Evolutionary conservation across 2,329 filamentous ascomycete genomes (phyloP).

Genomic region (Didymella exigua): DNA sequence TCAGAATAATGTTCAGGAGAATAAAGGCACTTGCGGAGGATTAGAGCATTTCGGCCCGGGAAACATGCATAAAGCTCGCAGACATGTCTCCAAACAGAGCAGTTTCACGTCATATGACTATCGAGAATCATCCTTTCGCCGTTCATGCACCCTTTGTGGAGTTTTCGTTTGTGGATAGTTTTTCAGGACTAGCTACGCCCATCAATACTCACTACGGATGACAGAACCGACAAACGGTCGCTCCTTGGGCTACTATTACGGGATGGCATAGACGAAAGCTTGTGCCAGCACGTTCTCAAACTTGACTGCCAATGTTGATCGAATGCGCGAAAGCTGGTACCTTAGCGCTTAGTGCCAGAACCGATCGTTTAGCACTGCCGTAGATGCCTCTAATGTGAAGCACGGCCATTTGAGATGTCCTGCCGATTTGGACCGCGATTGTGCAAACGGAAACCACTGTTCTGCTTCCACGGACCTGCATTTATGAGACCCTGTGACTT

Average conservation of each 20-base stretch:
- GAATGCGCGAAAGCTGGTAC: slow-evolving; percentile 14
- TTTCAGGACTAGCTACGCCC: not conserved
- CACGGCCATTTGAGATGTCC: slow-evolving; percentile 15
- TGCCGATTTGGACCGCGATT: slow-evolving; percentile 14
- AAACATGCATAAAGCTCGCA: slow-evolving; percentile 11
- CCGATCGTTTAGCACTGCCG: slow-evolving; percentile 25
- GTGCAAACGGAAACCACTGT: slow-evolving; percentile 1
- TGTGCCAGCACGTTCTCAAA: slow-evolving; percentile 15
- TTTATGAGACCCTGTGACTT: slow-evolving; percentile 17
- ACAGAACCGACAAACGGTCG: slow-evolving; percentile 22
- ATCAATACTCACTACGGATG: slow-evolving; percentile 11
- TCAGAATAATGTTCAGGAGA: slow-evolving; percentile 15
- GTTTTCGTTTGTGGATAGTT: not conserved
- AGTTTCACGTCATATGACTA: slow-evolving; percentile 10
- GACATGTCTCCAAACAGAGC: not conserved
- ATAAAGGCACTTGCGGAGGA: slow-evolving; percentile 6
- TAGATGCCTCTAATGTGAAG: slow-evolving; percentile 18
- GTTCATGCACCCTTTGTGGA: not conserved
- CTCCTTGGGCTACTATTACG: slow-evolving; percentile 12
- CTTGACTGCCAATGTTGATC: slow-evolving; percentile 21
- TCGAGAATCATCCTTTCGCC: not conserved
- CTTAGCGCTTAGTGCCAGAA: slow-evolving; percentile 23
- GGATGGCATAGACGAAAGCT: slow-evolving; percentile 16
- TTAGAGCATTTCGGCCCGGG: not conserved
- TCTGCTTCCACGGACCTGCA: slow-evolving; percentile 8